Base-by-base conservation (phyloP, 306 rosid species). In the Cyamopsis tetragonoloba region DNA sequence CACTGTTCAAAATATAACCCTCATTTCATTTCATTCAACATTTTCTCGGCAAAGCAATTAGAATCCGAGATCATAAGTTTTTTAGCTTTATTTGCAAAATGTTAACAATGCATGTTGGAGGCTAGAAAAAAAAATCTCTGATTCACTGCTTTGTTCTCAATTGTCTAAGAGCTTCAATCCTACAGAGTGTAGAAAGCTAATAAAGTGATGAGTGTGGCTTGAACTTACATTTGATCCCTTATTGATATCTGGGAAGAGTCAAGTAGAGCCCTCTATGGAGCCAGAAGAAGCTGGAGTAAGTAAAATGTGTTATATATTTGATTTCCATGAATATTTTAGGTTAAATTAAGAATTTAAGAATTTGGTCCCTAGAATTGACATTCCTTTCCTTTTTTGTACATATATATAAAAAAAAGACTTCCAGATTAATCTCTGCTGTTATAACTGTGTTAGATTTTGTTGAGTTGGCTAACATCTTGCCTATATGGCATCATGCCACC, bases 271-370 rank as follows among this genome's bases (percentile, higher is more conserved):
- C 62, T 27, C 63, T 24, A 89, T 93, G 99, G 99, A 88, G 65
- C 74, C 88, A 39, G 91, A 80, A 78, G 91, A 86, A 79, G 82
- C 88, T 78, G 89, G 72, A 82, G 98, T 92, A 71, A 87, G 89
- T 68, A 47, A 2, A n/a, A 27, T 19, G 48, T 30, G 15, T 61
- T 10, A 9, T 72, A 37, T 15, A 15, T 60, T 72, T 62, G 48
- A 28, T 72, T 46, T 68, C 55, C n/a, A n/a, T n/a, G n/a, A n/a
- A n/a, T n/a, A n/a, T n/a, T n/a, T n/a, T n/a, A n/a, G n/a, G n/a
- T n/a, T n/a, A n/a, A n/a, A n/a, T n/a, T n/a, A n/a, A n/a, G n/a
- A n/a, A n/a, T n/a, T n/a, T n/a, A n/a, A n/a, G n/a, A n/a, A n/a
- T n/a, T n/a, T n/a, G n/a, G n/a, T n/a, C n/a, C n/a, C n/a, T n/a